A percentile compares a stretch with the other conserved stretches of the same genome.
These are phyloP conservation scores for Garcia nutans DNA, from an alignment of 345 rosid genomes.

Conservation along the genomic window DNA sequence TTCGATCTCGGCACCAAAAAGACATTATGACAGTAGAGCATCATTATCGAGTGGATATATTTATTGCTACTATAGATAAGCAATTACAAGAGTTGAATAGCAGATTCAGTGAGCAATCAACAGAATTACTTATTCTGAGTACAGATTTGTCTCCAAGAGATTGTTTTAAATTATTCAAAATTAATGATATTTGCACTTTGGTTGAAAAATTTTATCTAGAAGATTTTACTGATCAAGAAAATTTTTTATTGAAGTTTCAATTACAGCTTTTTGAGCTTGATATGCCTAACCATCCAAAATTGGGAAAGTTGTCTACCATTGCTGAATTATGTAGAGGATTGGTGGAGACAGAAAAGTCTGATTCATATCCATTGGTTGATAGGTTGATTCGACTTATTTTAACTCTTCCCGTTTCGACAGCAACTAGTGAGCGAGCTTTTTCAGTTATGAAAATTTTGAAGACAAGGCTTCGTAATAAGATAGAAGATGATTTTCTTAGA, in stretches of 20 bases:
- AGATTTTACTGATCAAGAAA: neutral
- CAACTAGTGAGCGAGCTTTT: no score
- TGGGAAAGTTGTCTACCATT: neutral
- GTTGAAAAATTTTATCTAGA: neutral
- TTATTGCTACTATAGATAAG: neutral
- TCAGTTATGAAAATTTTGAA: no score
- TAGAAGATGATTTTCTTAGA: no score
- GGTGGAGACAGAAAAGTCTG: neutral
- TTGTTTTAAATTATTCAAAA: neutral
- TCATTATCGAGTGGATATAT: constrained; percentile 2
- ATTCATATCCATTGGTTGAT: neutral
- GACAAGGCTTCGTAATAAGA: no score
- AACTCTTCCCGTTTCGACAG: no score
- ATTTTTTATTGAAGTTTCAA: neutral
- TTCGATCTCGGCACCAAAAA: neutral
- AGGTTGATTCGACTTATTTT: no score
- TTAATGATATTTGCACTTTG: neutral
- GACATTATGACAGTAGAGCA: neutral
- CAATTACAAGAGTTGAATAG: neutral
- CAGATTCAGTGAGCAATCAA: neutral
- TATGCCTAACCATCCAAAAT: neutral
- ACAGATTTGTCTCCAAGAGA: neutral
- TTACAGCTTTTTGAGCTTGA: neutral
- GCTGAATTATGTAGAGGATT: neutral
- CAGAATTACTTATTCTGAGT: neutral